Base-by-base conservation (phyloP, 1,284 basidiomycete species). In the Cryptococcus depauperatus region DNA sequence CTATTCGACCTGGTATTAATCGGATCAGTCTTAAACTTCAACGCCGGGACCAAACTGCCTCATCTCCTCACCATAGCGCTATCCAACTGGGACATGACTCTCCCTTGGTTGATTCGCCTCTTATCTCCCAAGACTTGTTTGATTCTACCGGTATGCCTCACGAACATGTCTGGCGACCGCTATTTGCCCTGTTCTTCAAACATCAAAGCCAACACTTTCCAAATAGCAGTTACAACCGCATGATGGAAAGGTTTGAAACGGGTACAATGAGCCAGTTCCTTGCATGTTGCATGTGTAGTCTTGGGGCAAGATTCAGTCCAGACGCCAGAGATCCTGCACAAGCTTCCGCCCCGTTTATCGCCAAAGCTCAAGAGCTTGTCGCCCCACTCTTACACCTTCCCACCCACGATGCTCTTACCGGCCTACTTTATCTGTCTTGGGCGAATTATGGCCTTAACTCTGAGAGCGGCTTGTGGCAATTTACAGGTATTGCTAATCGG, bases 251-350 rank as follows among this genome's bases (percentile, higher is more conserved):
- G 2, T 58, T 72, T 40, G 69, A 66, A 35, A 63, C 68, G 2
- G 68, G 69, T 5, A 73, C 72, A 3, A 73, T 73, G 70, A 66
- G 62, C 6, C 64, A 67, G n/a, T 73, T 74, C 46, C 51, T 73
- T 13, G 57, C 72, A 53, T 57, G 57, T 33, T 62, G 67, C 62
- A 57, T 72, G 49, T 57, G 71, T 55, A 47, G 61, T 51, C 35
- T 62, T 38, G 56, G 58, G n/a, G 70, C 70, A 7, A 56, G 71
- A 37, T 71, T 63, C 46, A 37, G 45, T 1, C 44, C 41, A 3
- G 50, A 41, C 8, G 43, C 48, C 18, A 51, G 52, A 46, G 44
- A 52, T 21, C 59, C 54, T 2, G 43, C 54, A 9, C 46, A 66
- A 48, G 68, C 68, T 9, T 62, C 64, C 28, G 65, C 68, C 1